A percentile compares a stretch with the other conserved stretches of the same genome.
phyloP scores from a whole-genome alignment of 2,329 filamentous ascomycete species.

The Sporothrix variecibatus region DNA sequence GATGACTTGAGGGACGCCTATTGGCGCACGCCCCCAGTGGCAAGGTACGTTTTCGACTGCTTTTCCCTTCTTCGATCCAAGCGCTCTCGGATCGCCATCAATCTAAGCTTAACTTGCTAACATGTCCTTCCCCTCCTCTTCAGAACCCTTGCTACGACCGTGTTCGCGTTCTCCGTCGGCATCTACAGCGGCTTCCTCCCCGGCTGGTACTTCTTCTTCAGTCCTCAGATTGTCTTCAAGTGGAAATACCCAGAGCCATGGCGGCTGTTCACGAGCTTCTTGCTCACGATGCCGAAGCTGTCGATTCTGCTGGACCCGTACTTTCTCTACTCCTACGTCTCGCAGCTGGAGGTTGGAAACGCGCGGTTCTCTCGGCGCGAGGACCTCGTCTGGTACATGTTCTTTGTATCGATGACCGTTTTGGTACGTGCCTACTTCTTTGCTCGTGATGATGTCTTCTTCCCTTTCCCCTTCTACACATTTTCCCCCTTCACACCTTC shows the following conservation, averaged over 20 bases:
- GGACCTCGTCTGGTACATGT: constrained; percentile 77
- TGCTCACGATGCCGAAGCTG: constrained; percentile 45
- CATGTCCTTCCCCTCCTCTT: background rate
- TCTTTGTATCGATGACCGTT: constrained; percentile 71
- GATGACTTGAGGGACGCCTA: constrained; percentile 45
- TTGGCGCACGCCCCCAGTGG: constrained; percentile 46
- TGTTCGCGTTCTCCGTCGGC: constrained; percentile 63
- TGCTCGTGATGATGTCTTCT: constrained; percentile 22
- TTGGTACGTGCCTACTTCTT: constrained; percentile 64
- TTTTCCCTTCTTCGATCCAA: background rate
- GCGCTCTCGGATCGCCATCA: background rate
- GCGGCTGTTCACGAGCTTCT: constrained; percentile 47
- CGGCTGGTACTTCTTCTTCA: constrained; percentile 56
- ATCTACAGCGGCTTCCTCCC: constrained; percentile 60
- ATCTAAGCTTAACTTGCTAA: background rate
- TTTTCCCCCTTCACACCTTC: constrained; percentile 27
- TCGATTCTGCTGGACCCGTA: constrained; percentile 72
- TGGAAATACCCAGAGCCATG: constrained; percentile 50
- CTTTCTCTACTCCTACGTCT: constrained; percentile 77
- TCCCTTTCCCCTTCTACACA: constrained; percentile 23
- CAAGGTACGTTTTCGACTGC: constrained; percentile 39
- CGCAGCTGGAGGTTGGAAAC: constrained; percentile 70
- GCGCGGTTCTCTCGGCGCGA: constrained; percentile 73
- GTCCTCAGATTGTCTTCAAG: constrained; percentile 54
- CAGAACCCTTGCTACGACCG: constrained; percentile 68